Base-by-base conservation (phyloP, 2,329 filamentous ascomycete genomes). In the Nigrospora oryzae region DNA sequence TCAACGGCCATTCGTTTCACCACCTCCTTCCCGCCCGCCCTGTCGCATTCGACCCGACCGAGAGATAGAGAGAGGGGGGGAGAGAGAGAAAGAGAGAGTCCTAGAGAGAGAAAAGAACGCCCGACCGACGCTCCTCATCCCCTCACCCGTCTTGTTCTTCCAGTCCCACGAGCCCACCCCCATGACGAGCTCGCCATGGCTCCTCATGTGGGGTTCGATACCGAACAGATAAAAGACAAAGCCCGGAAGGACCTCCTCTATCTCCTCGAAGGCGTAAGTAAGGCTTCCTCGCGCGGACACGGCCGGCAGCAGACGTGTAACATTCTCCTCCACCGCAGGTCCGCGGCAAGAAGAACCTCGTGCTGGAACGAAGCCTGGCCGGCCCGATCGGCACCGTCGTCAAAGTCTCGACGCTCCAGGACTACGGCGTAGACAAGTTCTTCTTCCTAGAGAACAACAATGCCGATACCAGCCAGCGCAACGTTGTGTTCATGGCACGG, bases 391-490 rank as follows among this genome's bases (percentile, higher is more conserved):
- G 90, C 48, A 77, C 91, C 48, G 84, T 98, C 54, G 89, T 95
- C 68, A 96, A 96, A 64, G 95, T 96, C 60, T 91, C 91, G 17
- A 91, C 87, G 11, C 77, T 96, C 14, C 89, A 97, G 62, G 93
- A 98, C 60, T 96, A 97, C 69, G 94, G 94, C 30, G 90, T 98
- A 54, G 90, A 97, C 66, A 95, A 95, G 65, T 88, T 96, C 54
- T 98, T 97, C 72, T 85, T 96, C 60, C 74, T 98, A 39, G 93
- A 98, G 66, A 97, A 96, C 67, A 81, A 85, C 60, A 97, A 98
- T 67, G 84, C 89, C 64, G 91, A 97, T 66, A 86, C 89, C 15
- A 94, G 85, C 59, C 93, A 97, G 69, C 83, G 87, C 60, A 98
- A 96, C 73, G 81, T 98, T 51, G 79, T 98, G 53, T 98, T 97